Evolutionary conservation across 2,329 filamentous ascomycete genomes (phyloP).

Genomic region (Xylariaceae sp.): DNA sequence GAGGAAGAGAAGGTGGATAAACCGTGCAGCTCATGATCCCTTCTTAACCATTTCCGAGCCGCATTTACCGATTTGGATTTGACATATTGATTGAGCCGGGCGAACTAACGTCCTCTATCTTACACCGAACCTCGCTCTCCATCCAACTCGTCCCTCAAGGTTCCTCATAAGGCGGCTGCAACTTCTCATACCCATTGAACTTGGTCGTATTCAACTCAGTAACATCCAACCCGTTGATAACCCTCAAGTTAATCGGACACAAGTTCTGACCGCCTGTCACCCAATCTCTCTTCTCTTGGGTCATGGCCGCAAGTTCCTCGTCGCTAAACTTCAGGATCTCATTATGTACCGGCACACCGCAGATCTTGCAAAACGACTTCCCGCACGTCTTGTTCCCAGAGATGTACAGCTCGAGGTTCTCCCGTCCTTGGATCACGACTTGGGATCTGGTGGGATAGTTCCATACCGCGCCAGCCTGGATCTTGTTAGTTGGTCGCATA

Average conservation of each 20-base stretch:
- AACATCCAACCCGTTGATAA: conserved; percentile 23
- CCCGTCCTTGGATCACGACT: conserved; percentile 39
- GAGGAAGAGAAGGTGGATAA: too few relatives aligned
- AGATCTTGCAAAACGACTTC: conserved; percentile 50
- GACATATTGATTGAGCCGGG: too few relatives aligned
- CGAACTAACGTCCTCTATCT: neutral
- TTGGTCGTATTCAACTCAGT: conserved; percentile 18
- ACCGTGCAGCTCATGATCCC: too few relatives aligned
- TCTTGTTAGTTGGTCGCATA: neutral
- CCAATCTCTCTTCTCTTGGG: conserved; percentile 23
- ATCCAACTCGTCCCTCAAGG: conserved; percentile 22
- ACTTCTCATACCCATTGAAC: conserved; percentile 19
- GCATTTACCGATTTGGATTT: neutral
- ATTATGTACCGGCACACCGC: conserved; percentile 44
- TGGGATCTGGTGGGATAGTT: conserved; percentile 40
- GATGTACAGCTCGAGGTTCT: conserved; percentile 39
- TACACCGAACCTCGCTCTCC: neutral
- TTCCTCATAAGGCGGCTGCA: conserved; percentile 36
- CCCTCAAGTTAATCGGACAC: conserved; percentile 30
- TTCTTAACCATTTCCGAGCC: neutral
- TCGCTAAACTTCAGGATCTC: conserved; percentile 28
- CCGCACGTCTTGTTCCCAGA: conserved; percentile 32
- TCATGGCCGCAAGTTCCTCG: conserved; percentile 36
- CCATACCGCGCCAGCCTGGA: conserved; percentile 45
- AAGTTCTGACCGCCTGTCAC: conserved; percentile 7